Percentiles rank a stretch among this genome's conserved stretches.
Conservation (phyloP, 352 stramenopile genomes). For the Globisporangium nunn region DNA sequence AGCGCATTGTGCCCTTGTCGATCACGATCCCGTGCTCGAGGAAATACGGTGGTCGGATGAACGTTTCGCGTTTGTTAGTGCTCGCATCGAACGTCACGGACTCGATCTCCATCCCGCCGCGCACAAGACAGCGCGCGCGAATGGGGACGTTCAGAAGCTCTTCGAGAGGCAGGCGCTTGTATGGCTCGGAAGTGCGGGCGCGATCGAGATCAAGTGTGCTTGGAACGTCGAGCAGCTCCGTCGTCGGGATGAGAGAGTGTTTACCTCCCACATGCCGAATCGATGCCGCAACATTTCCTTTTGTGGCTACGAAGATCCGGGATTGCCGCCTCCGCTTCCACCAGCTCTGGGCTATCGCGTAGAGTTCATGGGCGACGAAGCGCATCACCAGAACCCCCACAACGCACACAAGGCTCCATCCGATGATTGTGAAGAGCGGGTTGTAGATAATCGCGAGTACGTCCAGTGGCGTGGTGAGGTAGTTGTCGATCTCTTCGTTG, state of each 20-base stretch:
- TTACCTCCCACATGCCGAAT: not conserved
- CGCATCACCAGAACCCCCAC: slow-evolving; percentile 10
- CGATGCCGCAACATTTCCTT: not conserved
- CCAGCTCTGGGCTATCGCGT: not conserved
- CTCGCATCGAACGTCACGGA: slow-evolving; percentile 6
- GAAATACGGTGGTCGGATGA: slow-evolving; percentile 28
- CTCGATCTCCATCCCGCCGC: slow-evolving; percentile 17
- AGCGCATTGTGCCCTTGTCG: slow-evolving; percentile 35
- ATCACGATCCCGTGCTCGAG: slow-evolving; percentile 40
- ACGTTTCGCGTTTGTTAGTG: slow-evolving; percentile 20
- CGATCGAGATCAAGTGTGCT: not conserved
- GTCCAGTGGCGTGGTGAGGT: slow-evolving; percentile 8
- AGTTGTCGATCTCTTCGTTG: slow-evolving; percentile 22
- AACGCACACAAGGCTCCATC: slow-evolving; percentile 15
- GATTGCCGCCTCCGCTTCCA: not conserved
- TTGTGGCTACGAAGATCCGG: not conserved
- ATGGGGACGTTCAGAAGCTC: slow-evolving; percentile 41
- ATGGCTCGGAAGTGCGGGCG: slow-evolving; percentile 15
- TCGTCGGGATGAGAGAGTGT: not conserved
- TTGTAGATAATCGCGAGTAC: slow-evolving; percentile 34
- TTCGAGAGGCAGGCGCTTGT: slow-evolving; percentile 38
- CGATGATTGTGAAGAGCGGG: slow-evolving; percentile 18
- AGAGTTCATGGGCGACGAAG: slow-evolving; percentile 9
- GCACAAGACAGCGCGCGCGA: slow-evolving; percentile 34
- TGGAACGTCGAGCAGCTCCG: not conserved